A percentile compares a stretch with the other conserved stretches of the same genome.
These are phyloP conservation scores for Fusarium tupiense DNA, from an alignment of 2,329 filamentous ascomycete species.

Conservation along the genomic window DNA sequence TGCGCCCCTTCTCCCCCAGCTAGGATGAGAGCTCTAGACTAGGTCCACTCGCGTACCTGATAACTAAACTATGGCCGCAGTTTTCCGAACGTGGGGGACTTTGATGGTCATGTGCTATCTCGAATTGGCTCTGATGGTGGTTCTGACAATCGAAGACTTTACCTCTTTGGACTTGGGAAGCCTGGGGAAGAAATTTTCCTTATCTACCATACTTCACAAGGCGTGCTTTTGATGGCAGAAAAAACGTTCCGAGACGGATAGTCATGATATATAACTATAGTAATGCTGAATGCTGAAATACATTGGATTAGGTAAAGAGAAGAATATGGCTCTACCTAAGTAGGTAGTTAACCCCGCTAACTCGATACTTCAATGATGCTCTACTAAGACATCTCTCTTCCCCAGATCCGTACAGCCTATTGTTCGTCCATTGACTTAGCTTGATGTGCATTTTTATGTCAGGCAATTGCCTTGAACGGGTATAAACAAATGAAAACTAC, in stretches of 20 bases:
- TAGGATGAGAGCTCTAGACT: constrained; percentile 12
- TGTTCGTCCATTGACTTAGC: neutral
- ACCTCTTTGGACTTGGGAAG: constrained; percentile 17
- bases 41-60: constrained; percentile 14
- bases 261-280: neutral
- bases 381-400: constrained; percentile 6
- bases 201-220: constrained; percentile 4
- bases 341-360: neutral
- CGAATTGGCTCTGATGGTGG: constrained; percentile 4
- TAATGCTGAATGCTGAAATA: neutral
- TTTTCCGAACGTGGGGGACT: constrained; percentile 41
- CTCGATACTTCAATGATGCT: neutral
- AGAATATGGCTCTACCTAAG: neutral
- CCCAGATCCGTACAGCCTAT: neutral
- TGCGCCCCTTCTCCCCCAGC: neutral
- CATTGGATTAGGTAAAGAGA: constrained; percentile 3
- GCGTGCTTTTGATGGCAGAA: neutral
- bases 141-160: constrained; percentile 10
- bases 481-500: constrained; percentile 30
- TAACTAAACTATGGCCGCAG: constrained; percentile 27
- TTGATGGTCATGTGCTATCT: constrained; percentile 35
- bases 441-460: neutral
- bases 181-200: constrained; percentile 19
- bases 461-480: constrained; percentile 22
- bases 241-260: neutral